phyloP scores from a whole-genome alignment of 768 basidiomycete genomes.

The Amylocystis lapponica region DNA sequence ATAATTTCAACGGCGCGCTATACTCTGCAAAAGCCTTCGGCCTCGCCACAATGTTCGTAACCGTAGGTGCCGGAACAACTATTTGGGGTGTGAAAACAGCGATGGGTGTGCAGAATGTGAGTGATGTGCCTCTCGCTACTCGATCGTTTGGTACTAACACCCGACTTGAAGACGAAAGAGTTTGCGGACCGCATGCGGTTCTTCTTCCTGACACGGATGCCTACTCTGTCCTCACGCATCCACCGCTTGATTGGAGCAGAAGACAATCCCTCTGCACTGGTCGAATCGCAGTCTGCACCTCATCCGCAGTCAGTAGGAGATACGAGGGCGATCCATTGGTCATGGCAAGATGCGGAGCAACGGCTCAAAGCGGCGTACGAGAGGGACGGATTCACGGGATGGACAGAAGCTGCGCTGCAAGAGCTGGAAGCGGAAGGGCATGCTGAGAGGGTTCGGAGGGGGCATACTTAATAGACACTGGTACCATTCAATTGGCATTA shows the following conservation, averaged over 20 bases:
- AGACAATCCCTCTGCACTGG: slow-evolving; percentile 6
- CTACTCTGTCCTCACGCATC: slow-evolving; percentile 45
- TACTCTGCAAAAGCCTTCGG: slow-evolving; percentile 59
- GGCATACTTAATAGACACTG: slow-evolving; percentile 10
- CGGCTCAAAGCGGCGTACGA: slow-evolving; percentile 53
- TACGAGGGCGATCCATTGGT: slow-evolving; percentile 33
- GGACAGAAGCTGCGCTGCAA: slow-evolving; percentile 45
- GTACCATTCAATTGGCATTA: background rate
- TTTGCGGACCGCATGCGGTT: slow-evolving; percentile 55
- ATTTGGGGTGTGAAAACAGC: slow-evolving; percentile 45
- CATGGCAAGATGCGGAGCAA: slow-evolving; percentile 46
- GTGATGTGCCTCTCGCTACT: slow-evolving; percentile 17
- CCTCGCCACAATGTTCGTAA: slow-evolving; percentile 58
- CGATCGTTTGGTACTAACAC: background rate
- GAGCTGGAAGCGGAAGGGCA: slow-evolving; percentile 57
- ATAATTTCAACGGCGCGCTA: slow-evolving; percentile 44
- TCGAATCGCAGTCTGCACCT: background rate
- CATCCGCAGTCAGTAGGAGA: background rate
- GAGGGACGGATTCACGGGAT: slow-evolving; percentile 48
- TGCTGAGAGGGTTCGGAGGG: slow-evolving; percentile 38
- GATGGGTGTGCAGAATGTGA: slow-evolving; percentile 52
- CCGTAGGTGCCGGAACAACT: slow-evolving; percentile 37
- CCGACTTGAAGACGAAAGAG: slow-evolving; percentile 40
- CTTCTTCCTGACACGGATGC: slow-evolving; percentile 41
- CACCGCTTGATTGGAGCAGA: slow-evolving; percentile 36